Percentiles rank a stretch among this genome's conserved stretches.
These are phyloP conservation scores for Pseudogymnoascus sp. DNA, from an alignment of 2,329 filamentous ascomycete species.

Conservation along the genomic window DNA sequence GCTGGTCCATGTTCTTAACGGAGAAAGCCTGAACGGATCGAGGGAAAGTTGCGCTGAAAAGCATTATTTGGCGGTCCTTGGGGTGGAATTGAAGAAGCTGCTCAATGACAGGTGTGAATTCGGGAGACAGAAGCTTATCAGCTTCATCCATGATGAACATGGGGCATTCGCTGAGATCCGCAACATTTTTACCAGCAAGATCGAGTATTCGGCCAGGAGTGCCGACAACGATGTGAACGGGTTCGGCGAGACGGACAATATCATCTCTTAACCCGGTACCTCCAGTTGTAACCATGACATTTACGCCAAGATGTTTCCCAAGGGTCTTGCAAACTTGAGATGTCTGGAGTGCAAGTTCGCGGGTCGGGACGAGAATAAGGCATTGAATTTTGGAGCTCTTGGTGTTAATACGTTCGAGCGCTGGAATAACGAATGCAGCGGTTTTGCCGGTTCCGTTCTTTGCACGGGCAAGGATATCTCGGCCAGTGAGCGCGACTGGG, in stretches of 20 bases:
- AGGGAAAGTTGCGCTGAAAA: constrained; percentile 97
- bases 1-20: constrained; percentile 93
- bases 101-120: constrained; percentile 97
- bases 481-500: constrained; percentile 87
- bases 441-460: constrained; percentile 99
- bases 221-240: constrained; percentile 95
- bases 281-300: constrained; percentile 98
- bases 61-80: constrained; percentile 97
- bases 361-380: constrained; percentile 89
- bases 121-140: constrained; percentile 91
- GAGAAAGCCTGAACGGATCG: constrained; percentile 96
- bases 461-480: constrained; percentile 90
- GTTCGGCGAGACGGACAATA: constrained; percentile 87
- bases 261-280: constrained; percentile 93
- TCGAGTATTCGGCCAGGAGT: constrained; percentile 95
- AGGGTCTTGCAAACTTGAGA: constrained; percentile 99
- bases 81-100: constrained; percentile 92
- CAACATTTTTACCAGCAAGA: constrained; percentile 90
- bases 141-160: constrained; percentile 99
- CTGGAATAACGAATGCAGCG: constrained; percentile 93
- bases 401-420: constrained; percentile 90
- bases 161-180: constrained; percentile 89
- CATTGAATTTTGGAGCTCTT: constrained; percentile 96
- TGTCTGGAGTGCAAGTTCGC: constrained; percentile 95
- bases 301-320: constrained; percentile 92